Evolutionary conservation across 2,329 filamentous ascomycete species (phyloP), one percentile per base, ranked within the genome.

Genomic region (Fusarium sterilihyphosum): DNA sequence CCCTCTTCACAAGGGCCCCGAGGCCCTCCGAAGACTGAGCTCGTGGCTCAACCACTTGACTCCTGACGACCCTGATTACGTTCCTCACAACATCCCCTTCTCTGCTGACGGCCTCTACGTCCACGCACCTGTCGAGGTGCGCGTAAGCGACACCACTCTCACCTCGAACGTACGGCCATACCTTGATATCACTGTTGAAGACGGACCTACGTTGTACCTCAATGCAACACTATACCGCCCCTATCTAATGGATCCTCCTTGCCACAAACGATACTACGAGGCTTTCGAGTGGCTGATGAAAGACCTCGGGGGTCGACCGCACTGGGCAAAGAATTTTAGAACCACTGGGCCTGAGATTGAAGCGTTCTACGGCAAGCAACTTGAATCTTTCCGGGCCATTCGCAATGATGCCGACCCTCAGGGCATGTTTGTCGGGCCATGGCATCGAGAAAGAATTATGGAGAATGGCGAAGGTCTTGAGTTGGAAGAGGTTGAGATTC

Each of bases 281-380:
- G 95, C 92, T 3, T 97, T 98, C 74, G 95, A 98, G 82, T 96
- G 92, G 87, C 86, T 98, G 52, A 97, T 97, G 95, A 91, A 90
- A 67, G 93, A 97, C 50, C 86, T 97, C 76, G 93, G 92, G 60
- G 95, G 92, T 14, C 89, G 89, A 52, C 95, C 95, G 24, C 95
- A 98, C 83, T 98, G 95, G 94, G 95, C 95, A 13, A 98, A 98
- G 88, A 97, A 98, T 81, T 98, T 97, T 82, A 85, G 87, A 53
- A 87, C 88, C 14, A 86, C 88, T 8, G 87, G 88, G 17, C 78
- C 85, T 1, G 90, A 93, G 37, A 87, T 97, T 49, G 87, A 89
- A 67, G 81, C 82, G 3, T 90, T 94, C 81, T 97, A 96, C 80
- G 92, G 92, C 46, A 82, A 86, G n/a, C 85, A 92, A 54, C 85